A percentile compares a stretch with the other conserved stretches of the same genome.
Conservation (phyloP, 2,329 filamentous ascomycete species). For the Scedosporium minutisporum region DNA sequence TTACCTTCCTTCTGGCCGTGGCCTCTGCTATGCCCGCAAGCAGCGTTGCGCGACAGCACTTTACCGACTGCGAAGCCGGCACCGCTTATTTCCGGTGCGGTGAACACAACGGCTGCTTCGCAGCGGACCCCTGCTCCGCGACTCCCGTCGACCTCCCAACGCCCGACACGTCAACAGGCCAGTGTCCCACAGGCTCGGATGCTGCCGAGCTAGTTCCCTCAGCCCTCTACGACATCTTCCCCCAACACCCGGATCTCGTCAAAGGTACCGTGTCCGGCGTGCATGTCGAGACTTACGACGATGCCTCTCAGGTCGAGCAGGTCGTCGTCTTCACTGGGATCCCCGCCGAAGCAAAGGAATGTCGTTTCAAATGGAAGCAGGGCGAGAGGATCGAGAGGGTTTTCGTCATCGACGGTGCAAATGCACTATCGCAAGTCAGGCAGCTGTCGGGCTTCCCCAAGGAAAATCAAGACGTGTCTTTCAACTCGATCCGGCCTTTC, state of each 20-base stretch:
- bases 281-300: slow-evolving; percentile 15
- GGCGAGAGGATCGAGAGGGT: slow-evolving; percentile 25
- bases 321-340: slow-evolving; percentile 22
- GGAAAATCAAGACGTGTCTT: slow-evolving; percentile 11
- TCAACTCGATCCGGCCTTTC: slow-evolving; percentile 15
- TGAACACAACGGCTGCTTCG: not conserved
- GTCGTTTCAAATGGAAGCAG: slow-evolving; percentile 21
- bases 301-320: slow-evolving; percentile 18
- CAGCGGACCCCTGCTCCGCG: not conserved
- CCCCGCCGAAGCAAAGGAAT: slow-evolving; percentile 17
- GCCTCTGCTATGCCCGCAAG: not conserved
- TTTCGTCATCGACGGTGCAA: slow-evolving; percentile 23
- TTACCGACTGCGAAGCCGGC: not conserved
- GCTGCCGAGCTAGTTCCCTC: not conserved
- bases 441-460: slow-evolving; percentile 17
- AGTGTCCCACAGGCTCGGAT: not conserved
- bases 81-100: not conserved
- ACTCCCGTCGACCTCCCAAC: not conserved
- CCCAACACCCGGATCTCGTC: not conserved
- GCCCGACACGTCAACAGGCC: not conserved
- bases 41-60: not conserved
- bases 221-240: not conserved
- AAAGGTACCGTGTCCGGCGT: slow-evolving; percentile 5
- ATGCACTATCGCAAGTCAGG: slow-evolving; percentile 14
- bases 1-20: not conserved